phyloP scores from a whole-genome alignment of 2,329 filamentous ascomycete species.

The Ampelomyces quisqualis region DNA sequence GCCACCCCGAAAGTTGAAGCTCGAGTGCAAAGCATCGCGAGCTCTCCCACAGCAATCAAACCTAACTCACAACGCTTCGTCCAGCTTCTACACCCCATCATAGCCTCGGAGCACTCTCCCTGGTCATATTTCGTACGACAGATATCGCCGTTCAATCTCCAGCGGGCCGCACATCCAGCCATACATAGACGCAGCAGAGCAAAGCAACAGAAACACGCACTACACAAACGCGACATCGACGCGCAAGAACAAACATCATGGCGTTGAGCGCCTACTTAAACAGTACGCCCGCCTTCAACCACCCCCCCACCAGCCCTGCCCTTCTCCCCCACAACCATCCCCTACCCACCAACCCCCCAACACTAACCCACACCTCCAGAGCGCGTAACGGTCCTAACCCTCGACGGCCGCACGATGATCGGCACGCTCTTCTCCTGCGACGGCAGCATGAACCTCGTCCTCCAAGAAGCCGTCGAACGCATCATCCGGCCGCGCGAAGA shows the following conservation, averaged over 20 bases:
- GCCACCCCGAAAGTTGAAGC: slow-evolving; percentile 7
- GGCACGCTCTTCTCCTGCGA: slow-evolving; percentile 85
- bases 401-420: slow-evolving; percentile 76
- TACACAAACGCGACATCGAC: background rate
- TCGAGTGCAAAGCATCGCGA: slow-evolving; percentile 3
- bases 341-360: background rate
- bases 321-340: background rate
- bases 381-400: slow-evolving; percentile 87
- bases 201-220: background rate
- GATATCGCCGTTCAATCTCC: too few relatives aligned
- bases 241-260: slow-evolving; percentile 29
- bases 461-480: slow-evolving; percentile 80
- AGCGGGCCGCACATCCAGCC: background rate
- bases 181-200: background rate
- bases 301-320: background rate
- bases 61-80: background rate
- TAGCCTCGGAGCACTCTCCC: background rate
- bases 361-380: slow-evolving; percentile 56
- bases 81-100: background rate
- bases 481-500: slow-evolving; percentile 87
- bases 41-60: background rate
- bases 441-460: slow-evolving; percentile 88
- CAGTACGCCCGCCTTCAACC: slow-evolving; percentile 30
- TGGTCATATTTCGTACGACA: background rate
- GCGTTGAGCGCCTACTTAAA: slow-evolving; percentile 48